Conservation (phyloP, 768 basidiomycete genomes). For the Tylopilus felleus region DNA sequence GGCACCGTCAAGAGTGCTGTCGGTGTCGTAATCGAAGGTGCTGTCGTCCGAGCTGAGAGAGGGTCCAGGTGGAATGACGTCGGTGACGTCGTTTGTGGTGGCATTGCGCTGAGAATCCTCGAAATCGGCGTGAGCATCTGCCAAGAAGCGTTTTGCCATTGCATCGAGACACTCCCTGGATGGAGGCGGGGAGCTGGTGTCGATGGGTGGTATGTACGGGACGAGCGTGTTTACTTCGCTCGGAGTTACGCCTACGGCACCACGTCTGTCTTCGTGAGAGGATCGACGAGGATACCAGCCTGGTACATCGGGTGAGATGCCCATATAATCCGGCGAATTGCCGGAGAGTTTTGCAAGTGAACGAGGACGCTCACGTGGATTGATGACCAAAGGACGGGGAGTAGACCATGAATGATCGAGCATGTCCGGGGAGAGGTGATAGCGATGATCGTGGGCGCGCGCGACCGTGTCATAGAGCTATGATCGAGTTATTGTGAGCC, state of each 20-base stretch:
- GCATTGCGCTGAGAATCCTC: neutral
- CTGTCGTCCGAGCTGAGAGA: conserved; percentile 4
- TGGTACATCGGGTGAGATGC: conserved; percentile 20
- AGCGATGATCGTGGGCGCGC: conserved; percentile 24
- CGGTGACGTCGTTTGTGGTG: neutral
- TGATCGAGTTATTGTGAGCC: neutral
- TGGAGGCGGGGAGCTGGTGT: conserved; percentile 15
- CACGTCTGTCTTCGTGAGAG: conserved; percentile 25
- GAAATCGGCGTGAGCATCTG: conserved; percentile 13
- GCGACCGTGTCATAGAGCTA: conserved; percentile 33
- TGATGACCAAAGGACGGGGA: conserved; percentile 9
- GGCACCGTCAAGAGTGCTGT: conserved; percentile 15
- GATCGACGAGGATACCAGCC: conserved; percentile 25
- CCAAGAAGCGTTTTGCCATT: conserved; percentile 14
- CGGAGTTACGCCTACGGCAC: conserved; percentile 21
- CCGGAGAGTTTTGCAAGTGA: conserved; percentile 9
- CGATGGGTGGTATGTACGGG: conserved; percentile 23
- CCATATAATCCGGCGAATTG: conserved; percentile 24
- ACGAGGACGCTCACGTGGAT: conserved; percentile 16
- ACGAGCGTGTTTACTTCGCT: conserved; percentile 28
- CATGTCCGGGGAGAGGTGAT: conserved; percentile 5
- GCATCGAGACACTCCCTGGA: conserved; percentile 19
- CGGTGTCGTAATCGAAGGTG: conserved; percentile 21
- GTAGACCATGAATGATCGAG: conserved; percentile 12
- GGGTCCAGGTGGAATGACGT: neutral